These are phyloP conservation scores for Choiromyces venosus DNA, from an alignment of 495 filamentous ascomycete species.

Conservation along the genomic window DNA sequence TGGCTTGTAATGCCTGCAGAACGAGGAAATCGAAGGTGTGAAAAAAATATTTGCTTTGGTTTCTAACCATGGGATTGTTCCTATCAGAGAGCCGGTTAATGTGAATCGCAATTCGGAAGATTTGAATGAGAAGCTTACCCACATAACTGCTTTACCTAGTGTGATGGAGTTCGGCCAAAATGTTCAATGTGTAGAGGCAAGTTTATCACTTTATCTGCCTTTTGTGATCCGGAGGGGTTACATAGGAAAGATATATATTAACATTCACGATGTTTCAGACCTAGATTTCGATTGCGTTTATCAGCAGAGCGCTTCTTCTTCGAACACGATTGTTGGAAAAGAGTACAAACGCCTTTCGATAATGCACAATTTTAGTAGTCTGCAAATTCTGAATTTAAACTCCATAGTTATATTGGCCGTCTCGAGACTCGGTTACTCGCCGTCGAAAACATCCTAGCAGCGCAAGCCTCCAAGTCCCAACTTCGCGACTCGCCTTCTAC, in stretches of 20 bases:
- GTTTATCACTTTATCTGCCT: background rate
- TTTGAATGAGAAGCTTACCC: constrained; percentile 4
- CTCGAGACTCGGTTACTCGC: constrained; percentile 39
- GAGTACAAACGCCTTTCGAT: constrained; percentile 36
- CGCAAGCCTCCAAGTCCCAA: constrained; percentile 27
- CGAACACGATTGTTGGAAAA: constrained; percentile 49
- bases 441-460: constrained; percentile 39
- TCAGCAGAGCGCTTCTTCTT: constrained; percentile 42
- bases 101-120: background rate
- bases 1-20: constrained; percentile 50
- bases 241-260: background rate
- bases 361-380: background rate
- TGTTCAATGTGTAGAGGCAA: constrained; percentile 46
- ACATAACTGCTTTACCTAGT: constrained; percentile 34
- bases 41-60: constrained; percentile 10
- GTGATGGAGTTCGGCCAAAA: constrained; percentile 49
- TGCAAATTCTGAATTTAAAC: background rate
- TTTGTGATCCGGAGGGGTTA: background rate
- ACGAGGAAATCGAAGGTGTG: constrained; percentile 48
- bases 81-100: background rate
- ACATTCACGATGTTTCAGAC: constrained; percentile 23
- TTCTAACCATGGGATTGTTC: background rate
- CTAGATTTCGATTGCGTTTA: constrained; percentile 50
- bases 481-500: constrained; percentile 1
- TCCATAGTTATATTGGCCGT: constrained; percentile 37